phyloP scores from a whole-genome alignment of 1,139 yeast species.

The Saccharomyces hybrid region DNA sequence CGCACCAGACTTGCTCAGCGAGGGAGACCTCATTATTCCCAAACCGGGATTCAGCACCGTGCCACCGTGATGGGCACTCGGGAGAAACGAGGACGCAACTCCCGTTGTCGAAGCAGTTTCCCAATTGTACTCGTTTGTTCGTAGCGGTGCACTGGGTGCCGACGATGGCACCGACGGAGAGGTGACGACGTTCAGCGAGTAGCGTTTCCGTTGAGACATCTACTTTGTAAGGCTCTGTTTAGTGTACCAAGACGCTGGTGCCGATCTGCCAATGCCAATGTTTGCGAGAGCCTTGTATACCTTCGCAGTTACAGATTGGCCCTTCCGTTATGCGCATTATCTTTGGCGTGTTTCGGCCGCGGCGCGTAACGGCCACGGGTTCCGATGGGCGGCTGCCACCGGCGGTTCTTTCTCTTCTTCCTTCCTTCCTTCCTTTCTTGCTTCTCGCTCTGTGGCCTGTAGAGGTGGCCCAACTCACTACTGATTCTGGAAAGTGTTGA shows the following conservation, averaged over 20 bases:
- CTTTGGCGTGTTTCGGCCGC: slow-evolving; percentile 1
- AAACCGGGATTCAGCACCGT: not conserved
- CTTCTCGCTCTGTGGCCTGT: not conserved
- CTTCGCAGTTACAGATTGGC: not conserved
- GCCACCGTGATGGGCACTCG: not conserved
- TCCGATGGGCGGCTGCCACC: not conserved
- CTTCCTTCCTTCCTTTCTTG: not conserved
- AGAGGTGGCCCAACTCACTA: not conserved
- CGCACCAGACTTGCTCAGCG: slow-evolving; percentile 4
- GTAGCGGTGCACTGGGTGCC: slow-evolving; percentile 1
- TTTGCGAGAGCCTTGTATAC: not conserved
- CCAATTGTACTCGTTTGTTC: not conserved
- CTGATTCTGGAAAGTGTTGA: not conserved
- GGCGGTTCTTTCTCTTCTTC: not conserved
- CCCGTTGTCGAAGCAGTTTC: not conserved
- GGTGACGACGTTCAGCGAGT: slow-evolving; percentile 4
- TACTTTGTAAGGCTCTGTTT: not conserved
- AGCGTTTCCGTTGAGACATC: slow-evolving; percentile 1
- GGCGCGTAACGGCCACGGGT: slow-evolving; percentile 1
- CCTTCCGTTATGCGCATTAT: not conserved
- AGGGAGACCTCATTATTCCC: not conserved
- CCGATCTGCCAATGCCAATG: not conserved
- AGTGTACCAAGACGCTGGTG: not conserved
- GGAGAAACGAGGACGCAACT: not conserved
- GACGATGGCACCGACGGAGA: slow-evolving; percentile 3